These are phyloP conservation scores for Rhodofomes roseus DNA, from an alignment of 1,284 basidiomycete genomes.

Conservation along the genomic window DNA sequence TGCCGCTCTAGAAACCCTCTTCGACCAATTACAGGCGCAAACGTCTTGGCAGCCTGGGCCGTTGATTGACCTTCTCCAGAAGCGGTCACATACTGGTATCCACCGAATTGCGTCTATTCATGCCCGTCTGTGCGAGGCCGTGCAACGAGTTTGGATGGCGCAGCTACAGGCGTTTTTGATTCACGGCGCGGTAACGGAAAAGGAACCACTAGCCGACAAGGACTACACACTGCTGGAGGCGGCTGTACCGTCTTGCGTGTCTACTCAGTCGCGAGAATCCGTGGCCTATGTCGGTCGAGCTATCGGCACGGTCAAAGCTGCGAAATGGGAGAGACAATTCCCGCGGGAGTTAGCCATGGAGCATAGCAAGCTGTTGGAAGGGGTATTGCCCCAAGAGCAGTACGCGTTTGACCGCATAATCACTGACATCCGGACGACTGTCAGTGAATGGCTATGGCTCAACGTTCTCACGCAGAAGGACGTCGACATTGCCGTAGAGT, in stretches of 20 bases:
- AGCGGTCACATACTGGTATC: conserved; percentile 71
- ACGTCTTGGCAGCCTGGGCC: conserved; percentile 66
- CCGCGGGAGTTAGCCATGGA: conserved; percentile 61
- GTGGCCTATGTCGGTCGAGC: conserved; percentile 87
- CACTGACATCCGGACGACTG: conserved; percentile 63
- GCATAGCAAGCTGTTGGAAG: conserved; percentile 62
- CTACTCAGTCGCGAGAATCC: conserved; percentile 68
- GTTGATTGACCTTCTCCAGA: conserved; percentile 72
- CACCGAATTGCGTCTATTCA: conserved; percentile 71
- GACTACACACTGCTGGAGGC: conserved; percentile 55
- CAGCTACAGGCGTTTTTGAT: conserved; percentile 77
- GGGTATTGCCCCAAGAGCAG: conserved; percentile 67
- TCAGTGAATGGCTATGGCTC: conserved; percentile 89
- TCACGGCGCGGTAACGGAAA: conserved; percentile 63
- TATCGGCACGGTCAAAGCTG: conserved; percentile 76
- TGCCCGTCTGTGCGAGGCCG: conserved; percentile 59
- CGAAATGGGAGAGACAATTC: conserved; percentile 75
- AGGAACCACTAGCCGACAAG: conserved; percentile 55
- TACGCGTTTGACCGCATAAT: conserved; percentile 75
- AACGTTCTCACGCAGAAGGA: conserved; percentile 83
- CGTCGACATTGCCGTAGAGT: conserved; percentile 73
- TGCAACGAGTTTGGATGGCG: conserved; percentile 77
- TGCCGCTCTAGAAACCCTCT: conserved; percentile 58
- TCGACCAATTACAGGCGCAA: conserved; percentile 55
- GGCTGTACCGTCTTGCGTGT: conserved; percentile 73